Percentiles rank a stretch among this genome's conserved stretches.
phyloP scores from a whole-genome alignment of 2,329 filamentous ascomycete species.

The Emmonsiellopsis sp. region DNA sequence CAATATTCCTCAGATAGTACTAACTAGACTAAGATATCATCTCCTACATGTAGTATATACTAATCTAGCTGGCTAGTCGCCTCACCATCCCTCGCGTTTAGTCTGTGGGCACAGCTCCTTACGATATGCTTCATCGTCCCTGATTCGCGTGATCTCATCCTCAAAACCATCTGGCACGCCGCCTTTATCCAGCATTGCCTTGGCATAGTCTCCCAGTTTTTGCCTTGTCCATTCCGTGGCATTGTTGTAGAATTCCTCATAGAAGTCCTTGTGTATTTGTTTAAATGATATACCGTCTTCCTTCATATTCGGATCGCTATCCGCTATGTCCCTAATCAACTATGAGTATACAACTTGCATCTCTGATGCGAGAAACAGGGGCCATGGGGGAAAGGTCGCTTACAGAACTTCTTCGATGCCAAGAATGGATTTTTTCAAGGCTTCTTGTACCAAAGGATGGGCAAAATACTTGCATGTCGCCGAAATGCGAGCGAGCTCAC shows the following conservation, averaged over 20 bases:
- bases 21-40: too few relatives aligned
- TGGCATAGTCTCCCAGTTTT: conserved; percentile 1
- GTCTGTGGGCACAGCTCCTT: background rate
- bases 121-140: background rate
- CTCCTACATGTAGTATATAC: too few relatives aligned
- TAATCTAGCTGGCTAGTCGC: too few relatives aligned
- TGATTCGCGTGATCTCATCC: background rate
- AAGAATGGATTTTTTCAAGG: conserved; percentile 1
- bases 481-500: conserved; percentile 4
- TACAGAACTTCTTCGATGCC: conserved; percentile 5
- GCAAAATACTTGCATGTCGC: conserved; percentile 5
- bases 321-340: conserved; percentile 1
- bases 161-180: background rate
- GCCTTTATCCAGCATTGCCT: background rate
- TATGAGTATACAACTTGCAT: background rate
- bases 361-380: background rate
- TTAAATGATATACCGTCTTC: background rate
- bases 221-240: background rate
- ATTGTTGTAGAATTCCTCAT: background rate
- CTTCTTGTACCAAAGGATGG: background rate
- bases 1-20: too few relatives aligned
- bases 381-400: background rate
- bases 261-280: conserved; percentile 1
- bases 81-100: too few relatives aligned
- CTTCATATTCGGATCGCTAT: background rate